Evolutionary conservation across 257 asterid genomes (phyloP).

Genomic region (Cruciata laevipes): DNA sequence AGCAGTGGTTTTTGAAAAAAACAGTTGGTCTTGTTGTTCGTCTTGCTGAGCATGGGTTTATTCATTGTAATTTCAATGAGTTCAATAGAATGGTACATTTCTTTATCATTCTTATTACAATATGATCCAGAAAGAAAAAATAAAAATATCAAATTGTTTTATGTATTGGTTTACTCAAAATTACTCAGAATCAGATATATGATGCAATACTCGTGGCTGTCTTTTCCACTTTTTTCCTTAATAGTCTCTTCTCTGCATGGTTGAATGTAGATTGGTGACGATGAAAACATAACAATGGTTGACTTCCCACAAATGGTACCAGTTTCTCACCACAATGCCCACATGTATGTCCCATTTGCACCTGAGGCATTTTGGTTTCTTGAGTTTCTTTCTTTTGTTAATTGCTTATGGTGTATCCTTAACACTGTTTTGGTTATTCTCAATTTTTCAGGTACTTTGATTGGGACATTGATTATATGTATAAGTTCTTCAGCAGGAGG

Average conservation of each 20-base stretch:
- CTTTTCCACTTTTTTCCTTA: background rate
- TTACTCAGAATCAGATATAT: no score
- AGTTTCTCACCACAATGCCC: conserved; percentile 78
- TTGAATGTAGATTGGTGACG: conserved; percentile 70
- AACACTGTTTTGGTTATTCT: no score
- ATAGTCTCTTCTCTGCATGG: background rate
- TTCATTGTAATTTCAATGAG: conserved; percentile 92
- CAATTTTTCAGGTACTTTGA: conserved; percentile 82
- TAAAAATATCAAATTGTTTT: background rate
- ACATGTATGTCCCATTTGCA: conserved; percentile 45
- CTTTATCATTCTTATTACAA: conserved; percentile 5
- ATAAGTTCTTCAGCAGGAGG: conserved; percentile 83
- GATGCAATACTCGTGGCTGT: background rate
- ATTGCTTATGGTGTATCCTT: background rate
- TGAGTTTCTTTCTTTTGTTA: no score
- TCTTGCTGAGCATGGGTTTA: conserved; percentile 91
- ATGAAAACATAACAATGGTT: conserved; percentile 83
- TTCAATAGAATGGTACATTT: conserved; percentile 77
- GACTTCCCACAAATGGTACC: conserved; percentile 99
- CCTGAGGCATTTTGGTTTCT: background rate
- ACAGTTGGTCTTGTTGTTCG: conserved; percentile 74
- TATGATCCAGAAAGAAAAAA: no score
- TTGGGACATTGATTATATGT: conserved; percentile 82
- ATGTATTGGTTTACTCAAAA: background rate
- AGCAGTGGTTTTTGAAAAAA: conserved; percentile 63